phyloP scores from a whole-genome alignment of 164 flowering plant species.

The Sextonia rubra region DNA sequence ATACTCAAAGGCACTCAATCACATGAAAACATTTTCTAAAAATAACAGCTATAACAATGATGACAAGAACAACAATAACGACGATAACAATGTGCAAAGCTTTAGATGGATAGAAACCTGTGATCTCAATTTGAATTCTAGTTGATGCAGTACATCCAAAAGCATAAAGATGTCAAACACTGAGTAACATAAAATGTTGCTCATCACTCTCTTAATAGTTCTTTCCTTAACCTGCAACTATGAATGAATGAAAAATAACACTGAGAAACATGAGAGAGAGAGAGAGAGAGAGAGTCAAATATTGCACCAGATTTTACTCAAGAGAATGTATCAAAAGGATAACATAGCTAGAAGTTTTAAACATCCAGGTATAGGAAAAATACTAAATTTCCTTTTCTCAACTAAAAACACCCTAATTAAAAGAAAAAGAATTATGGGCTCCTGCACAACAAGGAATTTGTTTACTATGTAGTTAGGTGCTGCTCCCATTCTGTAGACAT shows the following conservation, averaged over 20 bases:
- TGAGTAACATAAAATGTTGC: constrained; percentile 48
- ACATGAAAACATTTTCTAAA: neutral
- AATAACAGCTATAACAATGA: neutral
- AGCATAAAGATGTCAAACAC: constrained; percentile 66
- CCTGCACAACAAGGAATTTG: too few relatives aligned
- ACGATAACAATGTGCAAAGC: too few relatives aligned
- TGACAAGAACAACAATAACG: too few relatives aligned
- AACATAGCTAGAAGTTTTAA: neutral
- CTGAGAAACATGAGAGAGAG: neutral
- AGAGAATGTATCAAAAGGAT: neutral
- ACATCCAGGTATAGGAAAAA: neutral
- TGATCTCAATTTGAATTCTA: constrained; percentile 37
- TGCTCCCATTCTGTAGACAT: too few relatives aligned
- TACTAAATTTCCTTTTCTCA: neutral
- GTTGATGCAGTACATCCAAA: constrained; percentile 52
- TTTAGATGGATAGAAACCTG: constrained; percentile 38
- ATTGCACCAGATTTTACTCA: too few relatives aligned
- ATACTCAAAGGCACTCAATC: constrained; percentile 2
- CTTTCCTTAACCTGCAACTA: constrained; percentile 29
- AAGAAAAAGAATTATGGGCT: too few relatives aligned
- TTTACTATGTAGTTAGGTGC: too few relatives aligned
- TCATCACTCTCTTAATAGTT: constrained; percentile 47
- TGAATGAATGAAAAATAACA: neutral
- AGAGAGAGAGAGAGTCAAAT: neutral
- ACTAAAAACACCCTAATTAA: too few relatives aligned